Conservation (phyloP, 202 grass and related monocot species). For the Panicum virgatum region DNA sequence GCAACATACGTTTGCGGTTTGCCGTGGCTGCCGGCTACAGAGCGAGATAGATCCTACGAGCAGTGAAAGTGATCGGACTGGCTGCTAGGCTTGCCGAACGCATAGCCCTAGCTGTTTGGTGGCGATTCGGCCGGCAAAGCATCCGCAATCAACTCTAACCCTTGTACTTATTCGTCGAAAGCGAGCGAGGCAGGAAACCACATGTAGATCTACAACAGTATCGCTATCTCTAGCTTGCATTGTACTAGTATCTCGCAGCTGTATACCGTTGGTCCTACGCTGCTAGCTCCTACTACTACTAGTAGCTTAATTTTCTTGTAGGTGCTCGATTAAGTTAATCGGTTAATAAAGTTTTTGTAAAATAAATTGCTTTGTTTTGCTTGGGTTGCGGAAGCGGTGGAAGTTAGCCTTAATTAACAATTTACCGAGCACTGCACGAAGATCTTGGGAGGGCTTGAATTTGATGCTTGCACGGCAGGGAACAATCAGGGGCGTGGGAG, state of each 20-base stretch:
- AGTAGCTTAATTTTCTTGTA: too few relatives aligned
- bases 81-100: slow-evolving; percentile 27
- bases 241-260: background rate
- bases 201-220: too few relatives aligned
- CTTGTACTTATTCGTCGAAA: slow-evolving; percentile 8
- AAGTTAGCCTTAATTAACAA: background rate
- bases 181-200: background rate
- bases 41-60: too few relatives aligned
- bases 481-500: slow-evolving; percentile 17
- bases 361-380: too few relatives aligned
- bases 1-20: slow-evolving; percentile 11
- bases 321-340: too few relatives aligned
- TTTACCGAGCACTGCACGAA: background rate
- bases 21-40: background rate
- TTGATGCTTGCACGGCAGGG: slow-evolving; percentile 63
- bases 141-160: slow-evolving; percentile 42
- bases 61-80: background rate
- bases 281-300: too few relatives aligned
- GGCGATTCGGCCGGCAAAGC: slow-evolving; percentile 12
- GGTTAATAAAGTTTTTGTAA: too few relatives aligned
- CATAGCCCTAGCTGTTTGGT: background rate
- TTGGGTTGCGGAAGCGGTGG: background rate
- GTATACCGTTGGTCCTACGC: too few relatives aligned
- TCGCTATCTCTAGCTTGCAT: background rate
- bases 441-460: slow-evolving; percentile 21